phyloP scores from a whole-genome alignment of 2,329 filamentous ascomycete genomes.

The Fusarium abutilonis region DNA sequence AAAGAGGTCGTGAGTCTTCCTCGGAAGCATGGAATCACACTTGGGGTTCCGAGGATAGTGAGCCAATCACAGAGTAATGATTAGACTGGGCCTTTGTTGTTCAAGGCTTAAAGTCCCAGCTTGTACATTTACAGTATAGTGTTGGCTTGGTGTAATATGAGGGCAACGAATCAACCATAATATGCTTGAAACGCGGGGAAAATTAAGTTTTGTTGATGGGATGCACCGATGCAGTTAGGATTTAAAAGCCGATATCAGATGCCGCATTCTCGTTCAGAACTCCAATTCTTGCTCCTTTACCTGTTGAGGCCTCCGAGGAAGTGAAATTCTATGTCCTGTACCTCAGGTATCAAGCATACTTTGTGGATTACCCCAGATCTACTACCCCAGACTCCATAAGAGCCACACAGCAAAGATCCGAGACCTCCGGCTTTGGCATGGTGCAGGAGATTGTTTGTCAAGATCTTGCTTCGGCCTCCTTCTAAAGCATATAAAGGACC shows the following conservation, averaged over 20 bases:
- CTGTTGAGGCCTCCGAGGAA: background rate
- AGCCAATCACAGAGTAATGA: conserved; percentile 2
- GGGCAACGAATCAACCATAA: background rate
- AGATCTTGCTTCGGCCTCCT: background rate
- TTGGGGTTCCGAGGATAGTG: conserved; percentile 9
- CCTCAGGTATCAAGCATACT: background rate
- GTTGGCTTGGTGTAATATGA: background rate
- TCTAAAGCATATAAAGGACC: conserved; percentile 3
- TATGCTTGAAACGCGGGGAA: background rate
- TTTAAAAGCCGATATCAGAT: conserved; percentile 6
- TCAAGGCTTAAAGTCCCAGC: background rate
- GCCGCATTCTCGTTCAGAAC: background rate
- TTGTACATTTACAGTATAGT: conserved; percentile 5
- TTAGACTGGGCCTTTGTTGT: background rate
- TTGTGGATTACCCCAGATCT: conserved; percentile 1
- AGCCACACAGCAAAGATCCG: background rate
- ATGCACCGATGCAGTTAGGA: rapidly evolving
- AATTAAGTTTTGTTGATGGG: background rate
- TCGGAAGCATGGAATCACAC: background rate
- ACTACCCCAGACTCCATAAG: conserved; percentile 12
- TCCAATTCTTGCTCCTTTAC: background rate
- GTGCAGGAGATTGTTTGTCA: background rate
- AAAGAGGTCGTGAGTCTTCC: background rate
- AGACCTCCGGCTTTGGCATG: background rate
- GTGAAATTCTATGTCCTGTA: background rate